A percentile compares a stretch with the other conserved stretches of the same genome.
Evolutionary conservation across 345 rosid genomes (phyloP).

Genomic region (Euphorbia pulcherrima): DNA sequence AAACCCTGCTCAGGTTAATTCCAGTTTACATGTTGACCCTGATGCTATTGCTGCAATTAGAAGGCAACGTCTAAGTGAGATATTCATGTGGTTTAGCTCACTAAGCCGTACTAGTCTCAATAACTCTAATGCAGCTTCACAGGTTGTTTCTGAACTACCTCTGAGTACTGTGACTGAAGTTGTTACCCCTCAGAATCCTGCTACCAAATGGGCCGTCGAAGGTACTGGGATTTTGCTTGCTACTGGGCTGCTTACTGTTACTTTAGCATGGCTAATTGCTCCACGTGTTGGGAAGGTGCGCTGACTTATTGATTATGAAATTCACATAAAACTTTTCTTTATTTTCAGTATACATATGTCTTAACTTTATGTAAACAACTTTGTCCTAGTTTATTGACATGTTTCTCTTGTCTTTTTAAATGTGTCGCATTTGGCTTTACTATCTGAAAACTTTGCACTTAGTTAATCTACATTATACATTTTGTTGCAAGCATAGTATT

Average conservation of each 20-base stretch:
- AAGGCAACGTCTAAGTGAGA: conserved; percentile 82
- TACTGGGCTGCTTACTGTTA: conserved; percentile 80
- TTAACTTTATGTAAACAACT: not conserved
- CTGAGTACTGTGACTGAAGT: conserved; percentile 47
- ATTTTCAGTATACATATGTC: not conserved
- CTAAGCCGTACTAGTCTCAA: conserved; percentile 28
- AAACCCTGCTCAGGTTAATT: conserved; percentile 40
- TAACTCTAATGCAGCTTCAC: conserved; percentile 46
- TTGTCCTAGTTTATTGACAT: not conserved
- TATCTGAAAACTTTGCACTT: not conserved
- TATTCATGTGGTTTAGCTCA: conserved; percentile 79
- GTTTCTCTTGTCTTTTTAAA: not conserved
- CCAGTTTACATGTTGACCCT: conserved; percentile 54
- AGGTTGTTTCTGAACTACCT: conserved; percentile 64
- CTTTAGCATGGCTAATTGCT: conserved; percentile 94
- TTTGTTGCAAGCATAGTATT: not conserved
- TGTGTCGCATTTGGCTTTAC: not conserved
- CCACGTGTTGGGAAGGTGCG: conserved; percentile 96
- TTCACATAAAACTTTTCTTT: not conserved
- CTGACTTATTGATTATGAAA: not conserved
- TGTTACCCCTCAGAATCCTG: conserved; percentile 49
- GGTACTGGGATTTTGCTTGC: conserved; percentile 93
- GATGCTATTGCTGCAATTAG: conserved; percentile 75
- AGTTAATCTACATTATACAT: not conserved
- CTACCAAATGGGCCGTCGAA: conserved; percentile 94